Evolutionary conservation across 2,329 filamentous ascomycete genomes (phyloP), one percentile per base, ranked within the genome.

Genomic region (Orbilia quercus): DNA sequence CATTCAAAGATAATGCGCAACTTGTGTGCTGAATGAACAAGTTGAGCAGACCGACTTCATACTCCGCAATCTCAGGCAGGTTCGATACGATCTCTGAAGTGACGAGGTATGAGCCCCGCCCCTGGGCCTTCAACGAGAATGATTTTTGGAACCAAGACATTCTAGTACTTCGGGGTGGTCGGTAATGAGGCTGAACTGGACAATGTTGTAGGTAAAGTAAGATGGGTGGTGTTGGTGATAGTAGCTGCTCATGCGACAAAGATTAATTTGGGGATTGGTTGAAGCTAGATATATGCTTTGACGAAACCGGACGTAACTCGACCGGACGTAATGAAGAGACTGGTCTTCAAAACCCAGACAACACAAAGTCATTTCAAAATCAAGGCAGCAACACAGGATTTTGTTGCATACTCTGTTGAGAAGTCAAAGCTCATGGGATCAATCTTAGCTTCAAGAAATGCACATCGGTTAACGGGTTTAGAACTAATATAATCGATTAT

Each of bases 21-120:
- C 88, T 92, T 3, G 95, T 99, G 82, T 99, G 95, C 82, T 99
- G 94, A 62, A 98, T 85, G 81, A 98, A 99, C 50, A 99, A 85
- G 80, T 96, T 89, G 75, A 98, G 83, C 73, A 96, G 82, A 47
- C 92, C 92, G 77, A 95, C 87, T 80, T 94, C 94, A 86, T 96
- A 96, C 76, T 87, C 81, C 70, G 85, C 84, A 76, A 98, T 86
- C 82, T 97, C 92, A 2, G 94, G 93, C 0, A 98, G 82, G 70
- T 88, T 84, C 54, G 84, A 83, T 23, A 87, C 77, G 64, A 98
- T 86, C 58, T 89, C 84, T 80, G 93, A 88, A 55, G 94, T 97
- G 78, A 98, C 86, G 71, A 98, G 90, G 83, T 97, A 97, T 59
- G 88, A 91, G 80, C 95, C 95, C 73, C 93, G 89, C 47, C 88